Evolutionary conservation across 2,329 filamentous ascomycete species (phyloP).

Genomic region (Microdochium nivale): DNA sequence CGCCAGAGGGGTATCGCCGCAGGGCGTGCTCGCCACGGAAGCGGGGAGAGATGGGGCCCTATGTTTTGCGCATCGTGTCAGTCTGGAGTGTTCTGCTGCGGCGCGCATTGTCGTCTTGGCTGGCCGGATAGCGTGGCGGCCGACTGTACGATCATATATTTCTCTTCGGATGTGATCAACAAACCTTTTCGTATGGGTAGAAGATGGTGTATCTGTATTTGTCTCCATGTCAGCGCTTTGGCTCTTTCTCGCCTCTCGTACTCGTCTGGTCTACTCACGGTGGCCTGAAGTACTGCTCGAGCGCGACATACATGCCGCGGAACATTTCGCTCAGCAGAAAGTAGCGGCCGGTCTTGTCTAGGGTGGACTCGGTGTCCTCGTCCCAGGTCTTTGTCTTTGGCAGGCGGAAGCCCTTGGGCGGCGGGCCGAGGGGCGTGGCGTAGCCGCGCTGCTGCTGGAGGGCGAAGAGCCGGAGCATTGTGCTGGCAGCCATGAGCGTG

Average conservation of each 20-base stretch:
- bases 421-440: constrained; percentile 68
- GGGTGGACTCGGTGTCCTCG: constrained; percentile 63
- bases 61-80: constrained; percentile 1
- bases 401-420: constrained; percentile 73
- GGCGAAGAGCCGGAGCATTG: constrained; percentile 14
- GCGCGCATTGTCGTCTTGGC: constrained; percentile 2
- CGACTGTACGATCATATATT: too few relatives aligned
- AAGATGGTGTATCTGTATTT: constrained; percentile 81
- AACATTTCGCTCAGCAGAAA: constrained; percentile 95
- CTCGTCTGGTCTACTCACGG: constrained; percentile 57
- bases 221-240: constrained; percentile 4
- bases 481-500: constrained; percentile 14
- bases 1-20: constrained; percentile 89
- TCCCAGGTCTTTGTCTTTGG: constrained; percentile 70
- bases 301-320: constrained; percentile 92
- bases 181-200: constrained; percentile 93
- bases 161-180: constrained; percentile 5
- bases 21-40: constrained; percentile 98
- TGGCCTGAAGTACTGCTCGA: constrained; percentile 97
- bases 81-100: too few relatives aligned
- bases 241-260: neutral
- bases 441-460: constrained; percentile 27
- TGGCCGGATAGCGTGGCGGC: too few relatives aligned
- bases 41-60: constrained; percentile 90
- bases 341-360: constrained; percentile 84